Percentiles rank a stretch among this genome's conserved stretches.
Conservation (phyloP, 345 rosid species). For the Camelina neglecta region DNA sequence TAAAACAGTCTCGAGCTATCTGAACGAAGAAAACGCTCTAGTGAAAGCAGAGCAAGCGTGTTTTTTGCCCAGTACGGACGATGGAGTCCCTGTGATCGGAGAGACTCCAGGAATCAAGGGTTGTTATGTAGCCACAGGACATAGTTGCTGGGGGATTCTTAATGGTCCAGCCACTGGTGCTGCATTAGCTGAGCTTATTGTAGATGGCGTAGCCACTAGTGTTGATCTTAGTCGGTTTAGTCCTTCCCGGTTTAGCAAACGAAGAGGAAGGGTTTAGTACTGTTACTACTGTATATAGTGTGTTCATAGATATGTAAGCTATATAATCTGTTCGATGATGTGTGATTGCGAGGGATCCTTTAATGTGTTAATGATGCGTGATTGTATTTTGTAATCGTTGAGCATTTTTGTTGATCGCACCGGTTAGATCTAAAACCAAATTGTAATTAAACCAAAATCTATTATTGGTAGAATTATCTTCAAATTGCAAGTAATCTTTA, state of each 20-base stretch:
- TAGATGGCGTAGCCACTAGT: constrained; percentile 61
- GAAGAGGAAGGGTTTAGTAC: constrained; percentile 17
- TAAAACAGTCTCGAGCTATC: constrained; percentile 67
- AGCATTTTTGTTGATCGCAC: neutral
- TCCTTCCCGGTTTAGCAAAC: constrained; percentile 66
- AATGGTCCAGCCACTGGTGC: constrained; percentile 93
- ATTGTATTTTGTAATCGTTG: neutral
- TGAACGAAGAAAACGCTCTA: constrained; percentile 58
- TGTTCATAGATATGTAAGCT: neutral
- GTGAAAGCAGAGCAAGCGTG: constrained; percentile 92
- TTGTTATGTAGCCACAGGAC: constrained; percentile 85
- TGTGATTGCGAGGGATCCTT: neutral
- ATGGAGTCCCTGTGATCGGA: constrained; percentile 73
- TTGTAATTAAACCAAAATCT: too few species aligned
- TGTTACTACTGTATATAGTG: neutral
- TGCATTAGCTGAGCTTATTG: constrained; percentile 80
- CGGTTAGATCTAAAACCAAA: neutral
- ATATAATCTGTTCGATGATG: neutral
- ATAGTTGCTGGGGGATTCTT: constrained; percentile 90
- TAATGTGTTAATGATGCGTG: neutral
- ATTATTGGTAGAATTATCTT: too few species aligned
- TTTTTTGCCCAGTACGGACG: constrained; percentile 84
- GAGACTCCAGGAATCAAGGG: constrained; percentile 71
- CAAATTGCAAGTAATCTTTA: too few species aligned
- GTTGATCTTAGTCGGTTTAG: constrained; percentile 75